Evolutionary conservation across 805 yeast species (phyloP), one percentile per base, ranked within the genome.

Genomic region (Hanseniaspora osmophila): DNA sequence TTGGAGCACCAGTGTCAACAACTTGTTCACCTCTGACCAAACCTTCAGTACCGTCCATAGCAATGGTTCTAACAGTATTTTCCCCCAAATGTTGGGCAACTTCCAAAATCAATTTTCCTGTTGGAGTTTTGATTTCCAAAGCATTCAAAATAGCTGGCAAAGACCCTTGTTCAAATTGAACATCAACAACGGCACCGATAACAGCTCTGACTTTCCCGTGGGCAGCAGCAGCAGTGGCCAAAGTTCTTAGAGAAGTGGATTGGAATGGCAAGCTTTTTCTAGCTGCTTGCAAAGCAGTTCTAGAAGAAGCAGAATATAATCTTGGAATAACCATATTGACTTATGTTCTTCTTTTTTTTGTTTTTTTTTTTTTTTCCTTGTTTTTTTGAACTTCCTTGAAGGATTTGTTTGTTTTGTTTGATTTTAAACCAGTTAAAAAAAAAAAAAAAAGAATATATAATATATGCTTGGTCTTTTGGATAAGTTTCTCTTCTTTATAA

Each of bases 31-130:
- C 98, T 80, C 98, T 90, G 62, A 87, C 95, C 65, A 92, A 81
- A 86, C 98, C 98, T 73, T 90, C 97, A 61, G 98, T 92, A 85
- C 97, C 97, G 72, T 92, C 98, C 98, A 92, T 92, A 67, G 98
- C 97, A 83, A 92, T 92, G 68, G 98, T 83, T 83, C 98, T 90
- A 69, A 92, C 97, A 62, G 97, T 84, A 84, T 87, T 87, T 78
- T 92, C 97, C 79, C 98, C 98, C 71, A 92, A 80, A 74, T 92
- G 98, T 78, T 92, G 98, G 63, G 98, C 92, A 61, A 92, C 98
- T 77, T 92, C 98, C 64, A 92, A 80, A 57, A 92, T 87, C 66
- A 92, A 80, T 64, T 77, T 76, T 62, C 87, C 88, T 56, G 75
- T 70, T 61, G 77, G 77, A 62, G 76, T 77, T 68, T 85, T 78